Percentiles rank a stretch among this genome's conserved stretches.
Conservation (phyloP, 225 moss, liverwort and hornwort species). For the Bryoerythrophyllum caledonicum region DNA sequence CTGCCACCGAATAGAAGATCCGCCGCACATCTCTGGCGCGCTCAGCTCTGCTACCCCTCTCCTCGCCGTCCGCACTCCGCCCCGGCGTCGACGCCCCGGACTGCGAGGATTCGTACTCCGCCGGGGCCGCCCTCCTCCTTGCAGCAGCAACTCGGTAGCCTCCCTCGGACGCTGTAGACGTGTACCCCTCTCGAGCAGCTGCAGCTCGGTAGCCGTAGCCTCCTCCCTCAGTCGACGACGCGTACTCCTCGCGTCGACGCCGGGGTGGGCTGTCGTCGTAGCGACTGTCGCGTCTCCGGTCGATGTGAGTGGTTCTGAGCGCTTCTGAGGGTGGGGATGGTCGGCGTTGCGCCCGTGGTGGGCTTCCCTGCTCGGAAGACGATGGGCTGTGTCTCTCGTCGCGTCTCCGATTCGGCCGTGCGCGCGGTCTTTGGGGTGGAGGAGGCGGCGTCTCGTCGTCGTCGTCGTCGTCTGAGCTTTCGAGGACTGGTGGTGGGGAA, state of each 20-base stretch:
- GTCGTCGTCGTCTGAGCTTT: constrained; percentile 21
- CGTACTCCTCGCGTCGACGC: neutral
- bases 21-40: constrained; percentile 33
- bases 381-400: neutral
- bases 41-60: constrained; percentile 12
- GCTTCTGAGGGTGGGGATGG: neutral
- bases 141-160: neutral
- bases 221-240: constrained; percentile 11
- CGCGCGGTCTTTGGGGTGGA: neutral
- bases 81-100: constrained; percentile 7
- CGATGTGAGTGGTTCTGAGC: neutral
- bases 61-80: constrained; percentile 8
- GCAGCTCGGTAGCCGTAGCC: neutral
- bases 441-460: neutral
- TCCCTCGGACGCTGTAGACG: constrained; percentile 19
- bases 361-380: constrained; percentile 17
- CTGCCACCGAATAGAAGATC: constrained; percentile 54
- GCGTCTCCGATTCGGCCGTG: neutral
- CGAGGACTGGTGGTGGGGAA: neutral
- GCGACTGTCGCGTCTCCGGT: neutral
- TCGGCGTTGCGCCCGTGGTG: neutral
- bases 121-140: neutral
- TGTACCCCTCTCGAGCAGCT: neutral
- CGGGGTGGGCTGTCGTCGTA: constrained; percentile 7
- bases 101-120: neutral